Percentiles rank a stretch among this genome's conserved stretches.
These are phyloP conservation scores for Boletus tylopilopsis DNA, from an alignment of 768 basidiomycete species.

Conservation along the genomic window DNA sequence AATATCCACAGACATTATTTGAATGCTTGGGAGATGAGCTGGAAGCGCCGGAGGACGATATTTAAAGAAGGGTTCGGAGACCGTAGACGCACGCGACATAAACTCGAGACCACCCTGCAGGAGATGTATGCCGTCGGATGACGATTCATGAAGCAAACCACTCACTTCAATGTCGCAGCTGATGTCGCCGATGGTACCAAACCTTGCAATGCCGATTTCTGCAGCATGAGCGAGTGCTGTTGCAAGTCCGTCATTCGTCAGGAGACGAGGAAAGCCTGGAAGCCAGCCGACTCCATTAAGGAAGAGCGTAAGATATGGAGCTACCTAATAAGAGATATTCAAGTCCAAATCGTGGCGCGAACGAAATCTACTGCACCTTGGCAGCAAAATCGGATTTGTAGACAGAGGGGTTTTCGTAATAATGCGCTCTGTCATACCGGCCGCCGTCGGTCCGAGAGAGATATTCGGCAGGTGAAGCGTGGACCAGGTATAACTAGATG, in stretches of 20 bases:
- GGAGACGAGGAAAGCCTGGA: constrained; percentile 70
- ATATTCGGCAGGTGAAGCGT: constrained; percentile 68
- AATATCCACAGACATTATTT: constrained; percentile 90
- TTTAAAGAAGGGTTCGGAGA: constrained; percentile 70
- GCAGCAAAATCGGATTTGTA: constrained; percentile 69
- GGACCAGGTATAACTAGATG: constrained; percentile 69
- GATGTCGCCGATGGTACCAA: constrained; percentile 79
- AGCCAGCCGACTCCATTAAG: constrained; percentile 89
- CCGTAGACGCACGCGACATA: constrained; percentile 69
- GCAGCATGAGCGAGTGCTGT: constrained; percentile 47
- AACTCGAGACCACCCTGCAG: constrained; percentile 81
- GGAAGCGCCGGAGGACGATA: constrained; percentile 40
- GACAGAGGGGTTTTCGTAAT: constrained; percentile 65
- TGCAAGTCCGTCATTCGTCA: constrained; percentile 62
- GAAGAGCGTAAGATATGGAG: constrained; percentile 80
- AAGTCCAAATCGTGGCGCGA: not conserved
- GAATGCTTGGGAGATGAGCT: constrained; percentile 49
- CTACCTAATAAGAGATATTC: constrained; percentile 48
- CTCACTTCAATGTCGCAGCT: constrained; percentile 81
- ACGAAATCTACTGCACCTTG: constrained; percentile 41
- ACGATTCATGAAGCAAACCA: not conserved
- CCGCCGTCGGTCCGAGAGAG: constrained; percentile 54
- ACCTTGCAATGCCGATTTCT: constrained; percentile 50
- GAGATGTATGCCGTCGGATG: not conserved
- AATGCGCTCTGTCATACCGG: constrained; percentile 59